Percentiles rank a stretch among this genome's conserved stretches.
Conservation (phyloP, 805 yeast species). For the Saccharomycopsis sp. region DNA sequence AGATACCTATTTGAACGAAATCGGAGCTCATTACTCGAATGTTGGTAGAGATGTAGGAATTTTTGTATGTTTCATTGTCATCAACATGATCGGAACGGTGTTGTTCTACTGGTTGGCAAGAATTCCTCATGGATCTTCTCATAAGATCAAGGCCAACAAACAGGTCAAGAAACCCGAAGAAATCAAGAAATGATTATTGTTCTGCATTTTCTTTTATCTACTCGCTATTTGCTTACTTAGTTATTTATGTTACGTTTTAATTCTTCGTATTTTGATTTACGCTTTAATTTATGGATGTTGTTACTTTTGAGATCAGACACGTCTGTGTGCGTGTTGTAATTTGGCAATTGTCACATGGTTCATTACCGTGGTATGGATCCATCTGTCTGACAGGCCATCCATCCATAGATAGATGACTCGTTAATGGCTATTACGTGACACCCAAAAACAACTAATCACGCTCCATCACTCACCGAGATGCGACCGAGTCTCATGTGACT, state of each 20-base stretch:
- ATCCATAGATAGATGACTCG: too few species aligned
- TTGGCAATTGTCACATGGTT: too few species aligned
- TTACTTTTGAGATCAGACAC: too few species aligned
- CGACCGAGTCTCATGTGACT: too few species aligned
- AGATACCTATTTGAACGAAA: conserved; percentile 14
- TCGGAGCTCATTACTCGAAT: conserved; percentile 27
- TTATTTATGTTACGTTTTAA: not conserved
- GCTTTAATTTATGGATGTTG: not conserved
- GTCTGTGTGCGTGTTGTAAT: too few species aligned
- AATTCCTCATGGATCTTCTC: conserved; percentile 31
- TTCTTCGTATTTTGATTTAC: not conserved
- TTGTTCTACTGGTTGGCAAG: conserved; percentile 36
- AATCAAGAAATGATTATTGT: not conserved
- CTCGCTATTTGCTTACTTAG: not conserved
- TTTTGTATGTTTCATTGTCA: conserved; percentile 41
- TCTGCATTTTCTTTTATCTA: not conserved
- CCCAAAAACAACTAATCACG: not conserved
- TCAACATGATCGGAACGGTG: conserved; percentile 33
- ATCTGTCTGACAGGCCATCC: too few species aligned
- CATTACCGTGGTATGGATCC: too few species aligned
- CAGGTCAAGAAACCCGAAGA: not conserved
- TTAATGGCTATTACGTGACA: too few species aligned
- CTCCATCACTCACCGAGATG: not conserved
- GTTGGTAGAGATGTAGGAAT: conserved; percentile 59
- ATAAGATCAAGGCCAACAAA: not conserved